Evolutionary conservation across 352 stramenopile species (phyloP).

Genomic region (Albugo candida): DNA sequence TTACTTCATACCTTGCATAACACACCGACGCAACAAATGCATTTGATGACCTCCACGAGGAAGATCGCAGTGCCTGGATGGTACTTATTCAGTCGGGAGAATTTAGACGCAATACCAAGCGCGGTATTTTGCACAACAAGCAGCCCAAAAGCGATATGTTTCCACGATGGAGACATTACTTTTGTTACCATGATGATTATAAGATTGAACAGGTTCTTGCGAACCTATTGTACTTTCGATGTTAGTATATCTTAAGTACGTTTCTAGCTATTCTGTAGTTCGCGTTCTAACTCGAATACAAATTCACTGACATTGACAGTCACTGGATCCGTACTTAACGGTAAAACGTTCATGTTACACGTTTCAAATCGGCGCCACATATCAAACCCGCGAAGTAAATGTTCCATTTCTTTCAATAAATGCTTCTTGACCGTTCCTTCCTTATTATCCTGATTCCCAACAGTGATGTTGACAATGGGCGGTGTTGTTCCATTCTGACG

Average conservation of each 20-base stretch:
- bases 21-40: constrained; percentile 55
- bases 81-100: constrained; percentile 69
- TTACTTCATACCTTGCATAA: constrained; percentile 20
- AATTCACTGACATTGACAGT: constrained; percentile 29
- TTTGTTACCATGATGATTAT: no score
- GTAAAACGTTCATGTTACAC: constrained; percentile 43
- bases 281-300: constrained; percentile 51
- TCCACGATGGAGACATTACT: constrained; percentile 18
- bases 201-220: no score
- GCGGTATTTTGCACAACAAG: constrained; percentile 76
- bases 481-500: constrained; percentile 50
- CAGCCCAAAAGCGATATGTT: constrained; percentile 71
- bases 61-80: constrained; percentile 56
- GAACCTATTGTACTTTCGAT: no score
- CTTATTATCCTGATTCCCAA: constrained; percentile 24
- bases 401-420: constrained; percentile 72
- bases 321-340: constrained; percentile 50
- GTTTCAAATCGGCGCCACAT: constrained; percentile 73
- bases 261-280: constrained; percentile 13
- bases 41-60: constrained; percentile 71
- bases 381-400: constrained; percentile 67
- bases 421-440: constrained; percentile 42
- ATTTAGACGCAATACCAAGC: constrained; percentile 76
- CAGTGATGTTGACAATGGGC: constrained; percentile 14
- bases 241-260: no score